Evolutionary conservation across 768 basidiomycete genomes (phyloP).

Genomic region (Agaricus bisporus): DNA sequence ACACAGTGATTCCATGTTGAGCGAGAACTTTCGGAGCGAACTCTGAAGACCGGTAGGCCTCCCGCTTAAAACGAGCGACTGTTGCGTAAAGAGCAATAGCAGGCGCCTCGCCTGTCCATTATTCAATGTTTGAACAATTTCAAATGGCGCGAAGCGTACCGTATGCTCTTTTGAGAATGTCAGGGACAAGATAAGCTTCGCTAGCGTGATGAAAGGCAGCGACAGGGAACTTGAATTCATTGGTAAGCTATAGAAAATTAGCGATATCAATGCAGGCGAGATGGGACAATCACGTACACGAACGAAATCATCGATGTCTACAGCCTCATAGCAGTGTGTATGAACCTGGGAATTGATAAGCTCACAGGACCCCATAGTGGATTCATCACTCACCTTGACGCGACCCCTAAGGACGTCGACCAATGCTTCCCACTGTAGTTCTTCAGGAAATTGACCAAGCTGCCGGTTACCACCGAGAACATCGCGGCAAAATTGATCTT

Average conservation of each 20-base stretch:
- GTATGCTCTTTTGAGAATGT: constrained; percentile 63
- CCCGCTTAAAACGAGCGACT: constrained; percentile 61
- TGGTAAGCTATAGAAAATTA: constrained; percentile 49
- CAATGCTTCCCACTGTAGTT: constrained; percentile 72
- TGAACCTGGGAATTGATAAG: constrained; percentile 33
- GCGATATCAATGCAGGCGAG: not conserved
- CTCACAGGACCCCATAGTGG: not conserved
- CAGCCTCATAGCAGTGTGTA: constrained; percentile 50
- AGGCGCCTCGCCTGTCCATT: constrained; percentile 51
- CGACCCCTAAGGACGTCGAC: constrained; percentile 74
- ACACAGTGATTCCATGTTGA: constrained; percentile 57
- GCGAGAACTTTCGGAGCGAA: constrained; percentile 75
- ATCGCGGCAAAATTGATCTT: constrained; percentile 61
- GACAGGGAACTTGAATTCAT: constrained; percentile 80
- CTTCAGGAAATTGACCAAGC: constrained; percentile 56
- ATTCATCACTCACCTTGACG: constrained; percentile 47
- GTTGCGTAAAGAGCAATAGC: constrained; percentile 75
- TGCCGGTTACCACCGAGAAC: constrained; percentile 39
- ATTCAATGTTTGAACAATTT: not conserved
- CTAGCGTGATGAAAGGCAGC: constrained; percentile 76
- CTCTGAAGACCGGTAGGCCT: constrained; percentile 75
- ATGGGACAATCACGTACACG: constrained; percentile 39
- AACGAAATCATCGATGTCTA: constrained; percentile 69
- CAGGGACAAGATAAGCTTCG: constrained; percentile 80
- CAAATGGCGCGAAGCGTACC: constrained; percentile 30